These are phyloP conservation scores for Magnaporthiopsis incrustans DNA, from an alignment of 2,329 filamentous ascomycete genomes.

Conservation along the genomic window DNA sequence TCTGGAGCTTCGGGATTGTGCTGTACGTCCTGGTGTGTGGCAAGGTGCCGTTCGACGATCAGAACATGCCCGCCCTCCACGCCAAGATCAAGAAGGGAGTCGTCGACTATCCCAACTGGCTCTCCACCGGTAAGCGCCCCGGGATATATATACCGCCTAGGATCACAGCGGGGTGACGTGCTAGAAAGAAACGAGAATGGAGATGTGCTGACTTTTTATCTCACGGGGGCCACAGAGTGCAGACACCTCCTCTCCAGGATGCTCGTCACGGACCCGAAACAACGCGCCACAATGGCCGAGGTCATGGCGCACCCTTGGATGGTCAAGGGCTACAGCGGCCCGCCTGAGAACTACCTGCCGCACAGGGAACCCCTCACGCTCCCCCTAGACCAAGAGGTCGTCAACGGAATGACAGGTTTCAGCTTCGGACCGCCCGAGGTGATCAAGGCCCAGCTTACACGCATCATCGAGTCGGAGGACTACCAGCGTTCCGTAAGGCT, in stretches of 20 bases:
- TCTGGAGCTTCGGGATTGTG: constrained; percentile 98
- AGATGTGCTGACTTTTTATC: not conserved
- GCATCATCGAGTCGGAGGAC: constrained; percentile 85
- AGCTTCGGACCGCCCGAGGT: constrained; percentile 86
- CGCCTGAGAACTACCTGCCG: constrained; percentile 85
- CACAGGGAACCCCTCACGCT: constrained; percentile 75
- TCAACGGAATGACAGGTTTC: constrained; percentile 94
- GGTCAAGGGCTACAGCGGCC: constrained; percentile 77
- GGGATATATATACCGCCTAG: not conserved
- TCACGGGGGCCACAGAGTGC: constrained; percentile 58
- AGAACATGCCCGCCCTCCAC: constrained; percentile 97
- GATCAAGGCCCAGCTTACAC: constrained; percentile 74
- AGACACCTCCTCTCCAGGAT: constrained; percentile 87
- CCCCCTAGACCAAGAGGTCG: constrained; percentile 73
- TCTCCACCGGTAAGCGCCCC: constrained; percentile 66
- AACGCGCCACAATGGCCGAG: constrained; percentile 79
- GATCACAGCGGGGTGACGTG: no score
- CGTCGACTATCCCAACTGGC: constrained; percentile 91
- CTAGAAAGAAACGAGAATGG: not conserved
- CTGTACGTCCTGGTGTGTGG: constrained; percentile 95
- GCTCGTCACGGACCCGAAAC: constrained; percentile 87
- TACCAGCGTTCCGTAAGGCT: constrained; percentile 79
- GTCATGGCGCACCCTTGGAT: constrained; percentile 97
- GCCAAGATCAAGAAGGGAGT: constrained; percentile 97
- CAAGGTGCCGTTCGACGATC: constrained; percentile 97